phyloP scores from a whole-genome alignment of 1,284 basidiomycete genomes.

The Sanghuangporus baumii region DNA sequence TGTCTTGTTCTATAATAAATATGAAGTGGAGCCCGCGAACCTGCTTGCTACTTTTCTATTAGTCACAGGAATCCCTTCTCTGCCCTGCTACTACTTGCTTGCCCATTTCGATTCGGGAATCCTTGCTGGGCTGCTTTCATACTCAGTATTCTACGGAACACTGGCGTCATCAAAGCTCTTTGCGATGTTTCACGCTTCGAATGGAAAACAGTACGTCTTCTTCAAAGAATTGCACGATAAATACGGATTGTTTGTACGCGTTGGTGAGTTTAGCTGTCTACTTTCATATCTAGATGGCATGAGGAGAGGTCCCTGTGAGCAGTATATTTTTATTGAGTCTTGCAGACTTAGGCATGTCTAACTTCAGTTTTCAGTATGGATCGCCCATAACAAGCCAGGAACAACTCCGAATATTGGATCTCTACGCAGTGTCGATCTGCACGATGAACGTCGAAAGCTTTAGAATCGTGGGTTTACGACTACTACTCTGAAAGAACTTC shows the following conservation, averaged over 20 bases:
- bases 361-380: neutral
- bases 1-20: conserved; percentile 12
- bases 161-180: conserved; percentile 15
- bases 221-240: conserved; percentile 18
- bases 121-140: neutral
- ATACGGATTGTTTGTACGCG: conserved; percentile 21
- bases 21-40: conserved; percentile 10
- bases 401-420: conserved; percentile 1
- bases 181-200: conserved; percentile 1
- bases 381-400: neutral
- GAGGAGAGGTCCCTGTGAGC: conserved; percentile 26
- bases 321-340: no score
- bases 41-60: neutral
- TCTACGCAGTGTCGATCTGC: conserved; percentile 30
- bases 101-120: neutral
- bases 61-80: neutral
- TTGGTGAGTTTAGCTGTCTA: conserved; percentile 5
- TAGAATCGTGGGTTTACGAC: conserved; percentile 39
- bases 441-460: conserved; percentile 33
- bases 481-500: conserved; percentile 33
- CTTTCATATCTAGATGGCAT: conserved; percentile 21
- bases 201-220: conserved; percentile 17
- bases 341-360: neutral
- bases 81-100: neutral
- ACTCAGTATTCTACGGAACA: conserved; percentile 4